Conservation (phyloP, 2,329 filamentous ascomycete species). For the Pseudogymnoascus sp. region DNA sequence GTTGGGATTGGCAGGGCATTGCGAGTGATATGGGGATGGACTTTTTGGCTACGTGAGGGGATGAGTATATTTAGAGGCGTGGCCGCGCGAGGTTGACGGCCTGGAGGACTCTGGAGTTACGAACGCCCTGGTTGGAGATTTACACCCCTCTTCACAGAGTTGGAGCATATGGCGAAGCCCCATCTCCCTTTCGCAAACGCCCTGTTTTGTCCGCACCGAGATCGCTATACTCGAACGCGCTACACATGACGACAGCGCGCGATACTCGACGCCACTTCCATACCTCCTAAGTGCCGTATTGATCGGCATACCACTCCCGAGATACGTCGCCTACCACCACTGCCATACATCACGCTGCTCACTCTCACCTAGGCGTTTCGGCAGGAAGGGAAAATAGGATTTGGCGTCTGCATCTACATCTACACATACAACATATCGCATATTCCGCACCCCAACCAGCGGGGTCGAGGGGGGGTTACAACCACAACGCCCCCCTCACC, state of each 20-base stretch:
- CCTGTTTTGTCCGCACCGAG: background rate
- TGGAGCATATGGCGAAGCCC: background rate
- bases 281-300: background rate
- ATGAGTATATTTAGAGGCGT: background rate
- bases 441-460: background rate
- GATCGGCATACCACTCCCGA: background rate
- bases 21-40: constrained; percentile 45
- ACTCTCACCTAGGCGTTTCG: background rate
- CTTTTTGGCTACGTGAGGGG: constrained; percentile 37
- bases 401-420: background rate
- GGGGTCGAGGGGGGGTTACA: background rate
- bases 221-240: background rate
- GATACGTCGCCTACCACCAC: background rate
- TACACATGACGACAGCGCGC: background rate
- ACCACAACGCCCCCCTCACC: background rate
- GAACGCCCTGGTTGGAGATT: background rate
- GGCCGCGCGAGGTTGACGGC: too few relatives aligned
- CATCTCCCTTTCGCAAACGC: background rate
- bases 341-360: background rate
- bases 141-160: background rate
- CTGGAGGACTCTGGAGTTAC: background rate
- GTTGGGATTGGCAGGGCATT: constrained; percentile 57
- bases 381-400: background rate
- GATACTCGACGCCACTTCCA: background rate
- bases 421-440: background rate